phyloP scores from a whole-genome alignment of 2,329 filamentous ascomycete species.

The Thermoascus crustaceus region DNA sequence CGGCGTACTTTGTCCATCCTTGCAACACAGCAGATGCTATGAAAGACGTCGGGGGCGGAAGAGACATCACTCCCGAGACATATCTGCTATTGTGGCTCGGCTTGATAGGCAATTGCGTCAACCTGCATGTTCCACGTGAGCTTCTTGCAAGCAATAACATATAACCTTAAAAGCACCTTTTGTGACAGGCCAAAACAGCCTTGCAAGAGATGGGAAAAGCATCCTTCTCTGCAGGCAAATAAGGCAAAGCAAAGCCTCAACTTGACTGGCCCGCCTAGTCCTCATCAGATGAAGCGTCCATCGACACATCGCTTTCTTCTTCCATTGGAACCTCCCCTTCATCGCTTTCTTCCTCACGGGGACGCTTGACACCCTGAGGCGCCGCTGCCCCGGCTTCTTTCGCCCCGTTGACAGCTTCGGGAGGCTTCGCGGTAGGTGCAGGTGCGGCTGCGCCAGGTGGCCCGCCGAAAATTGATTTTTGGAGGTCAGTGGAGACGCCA shows the following conservation, averaged over 20 bases:
- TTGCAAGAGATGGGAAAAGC: conserved; percentile 9
- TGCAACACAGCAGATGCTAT: conserved; percentile 82
- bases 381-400: conserved; percentile 44
- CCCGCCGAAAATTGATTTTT: conserved; percentile 73
- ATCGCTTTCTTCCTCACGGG: conserved; percentile 56
- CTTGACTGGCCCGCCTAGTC: conserved; percentile 44
- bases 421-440: conserved; percentile 43
- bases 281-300: conserved; percentile 66
- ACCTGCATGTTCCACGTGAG: conserved; percentile 66
- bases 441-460: conserved; percentile 36
- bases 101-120: conserved; percentile 71
- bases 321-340: conserved; percentile 50
- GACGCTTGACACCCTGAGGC: conserved; percentile 58
- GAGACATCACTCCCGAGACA: conserved; percentile 41
- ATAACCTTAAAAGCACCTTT: conserved; percentile 13
- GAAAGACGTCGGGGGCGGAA: conserved; percentile 47
- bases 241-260: neutral
- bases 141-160: conserved; percentile 36
- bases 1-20: conserved; percentile 86
- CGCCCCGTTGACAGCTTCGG: conserved; percentile 38
- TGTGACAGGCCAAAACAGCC: conserved; percentile 2
- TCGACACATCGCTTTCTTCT: conserved; percentile 61
- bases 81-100: conserved; percentile 88
- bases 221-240: conserved; percentile 5
- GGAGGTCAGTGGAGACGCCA: conserved; percentile 62